Evolutionary conservation across 306 rosid genomes (phyloP).

Genomic region (Vigna angularis): DNA sequence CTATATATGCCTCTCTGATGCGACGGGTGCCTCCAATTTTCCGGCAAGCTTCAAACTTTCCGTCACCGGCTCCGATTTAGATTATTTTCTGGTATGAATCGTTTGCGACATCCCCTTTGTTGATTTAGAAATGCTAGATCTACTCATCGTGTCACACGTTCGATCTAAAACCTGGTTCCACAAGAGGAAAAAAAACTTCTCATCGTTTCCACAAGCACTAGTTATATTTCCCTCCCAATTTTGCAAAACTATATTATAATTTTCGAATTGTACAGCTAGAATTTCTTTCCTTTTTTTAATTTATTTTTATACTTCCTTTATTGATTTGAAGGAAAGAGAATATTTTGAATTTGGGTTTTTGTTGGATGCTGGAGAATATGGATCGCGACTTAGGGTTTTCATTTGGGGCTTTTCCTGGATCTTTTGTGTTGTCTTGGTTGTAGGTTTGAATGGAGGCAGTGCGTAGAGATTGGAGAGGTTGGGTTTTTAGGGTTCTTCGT

Average conservation of each 20-base stretch:
- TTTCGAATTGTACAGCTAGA: slow-evolving; percentile 43
- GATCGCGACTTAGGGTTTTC: no score
- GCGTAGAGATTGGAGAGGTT: no score
- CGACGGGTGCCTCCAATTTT: slow-evolving; percentile 41
- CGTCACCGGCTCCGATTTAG: slow-evolving; percentile 42
- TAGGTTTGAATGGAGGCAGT: no score
- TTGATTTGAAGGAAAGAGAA: slow-evolving; percentile 32
- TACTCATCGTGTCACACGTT: slow-evolving; percentile 45
- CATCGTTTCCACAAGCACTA: not conserved
- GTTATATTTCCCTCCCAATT: not conserved
- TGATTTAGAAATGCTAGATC: slow-evolving; percentile 64
- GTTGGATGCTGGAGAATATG: not conserved
- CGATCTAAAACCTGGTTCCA: slow-evolving; percentile 86
- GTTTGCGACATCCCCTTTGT: slow-evolving; percentile 29
- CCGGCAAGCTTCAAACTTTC: slow-evolving; percentile 42
- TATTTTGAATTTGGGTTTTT: slow-evolving; percentile 39
- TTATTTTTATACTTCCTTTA: not conserved
- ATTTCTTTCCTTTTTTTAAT: not conserved
- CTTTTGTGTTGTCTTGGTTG: no score
- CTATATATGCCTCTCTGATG: not conserved
- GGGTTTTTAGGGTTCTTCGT: no score
- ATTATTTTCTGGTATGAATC: slow-evolving; percentile 53
- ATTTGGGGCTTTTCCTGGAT: no score
- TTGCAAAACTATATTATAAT: slow-evolving; percentile 16
- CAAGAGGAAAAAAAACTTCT: slow-evolving; percentile 61